These are phyloP conservation scores for Fusarium sublunatum DNA, from an alignment of 2,329 filamentous ascomycete genomes.

Conservation along the genomic window DNA sequence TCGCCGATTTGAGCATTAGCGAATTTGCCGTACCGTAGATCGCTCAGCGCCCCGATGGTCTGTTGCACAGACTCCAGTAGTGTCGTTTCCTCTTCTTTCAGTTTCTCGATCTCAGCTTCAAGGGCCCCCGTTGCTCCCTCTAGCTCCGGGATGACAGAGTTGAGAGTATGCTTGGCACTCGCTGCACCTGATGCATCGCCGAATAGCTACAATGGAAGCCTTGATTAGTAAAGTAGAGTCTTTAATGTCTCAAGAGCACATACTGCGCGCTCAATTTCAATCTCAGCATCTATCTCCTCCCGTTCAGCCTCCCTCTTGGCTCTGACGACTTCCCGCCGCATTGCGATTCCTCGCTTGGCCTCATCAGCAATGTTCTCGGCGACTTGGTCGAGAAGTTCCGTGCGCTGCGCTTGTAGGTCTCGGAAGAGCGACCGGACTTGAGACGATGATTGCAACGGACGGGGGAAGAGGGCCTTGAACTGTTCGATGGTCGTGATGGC, in stretches of 20 bases:
- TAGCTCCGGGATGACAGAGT: conserved; percentile 75
- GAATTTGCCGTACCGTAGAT: conserved; percentile 83
- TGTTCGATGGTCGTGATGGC: conserved; percentile 78
- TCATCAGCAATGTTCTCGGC: conserved; percentile 73
- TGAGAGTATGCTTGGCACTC: conserved; percentile 67
- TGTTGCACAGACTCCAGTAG: conserved; percentile 71
- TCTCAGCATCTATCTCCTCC: conserved; percentile 70
- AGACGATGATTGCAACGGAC: conserved; percentile 70
- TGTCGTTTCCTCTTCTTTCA: conserved; percentile 72
- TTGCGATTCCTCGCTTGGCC: conserved; percentile 67
- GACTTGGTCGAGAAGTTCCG: conserved; percentile 74
- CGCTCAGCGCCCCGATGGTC: conserved; percentile 79
- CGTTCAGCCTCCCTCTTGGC: conserved; percentile 63
- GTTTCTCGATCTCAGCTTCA: conserved; percentile 72
- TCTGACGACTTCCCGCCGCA: conserved; percentile 68
- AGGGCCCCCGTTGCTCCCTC: conserved; percentile 73
- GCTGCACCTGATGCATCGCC: conserved; percentile 60
- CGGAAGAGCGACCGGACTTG: conserved; percentile 79
- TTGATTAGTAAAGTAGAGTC: neutral
- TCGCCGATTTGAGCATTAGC: conserved; percentile 71
- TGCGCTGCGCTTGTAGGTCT: conserved; percentile 80
- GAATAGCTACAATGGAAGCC: conserved; percentile 63
- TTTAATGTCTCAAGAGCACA: conserved; percentile 32
- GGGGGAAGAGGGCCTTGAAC: conserved; percentile 82
- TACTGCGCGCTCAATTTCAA: conserved; percentile 71